A percentile compares a stretch with the other conserved stretches of the same genome.
Evolutionary conservation across 176 grass and related monocot species (phyloP).

Genomic region (Juncus inflexus): DNA sequence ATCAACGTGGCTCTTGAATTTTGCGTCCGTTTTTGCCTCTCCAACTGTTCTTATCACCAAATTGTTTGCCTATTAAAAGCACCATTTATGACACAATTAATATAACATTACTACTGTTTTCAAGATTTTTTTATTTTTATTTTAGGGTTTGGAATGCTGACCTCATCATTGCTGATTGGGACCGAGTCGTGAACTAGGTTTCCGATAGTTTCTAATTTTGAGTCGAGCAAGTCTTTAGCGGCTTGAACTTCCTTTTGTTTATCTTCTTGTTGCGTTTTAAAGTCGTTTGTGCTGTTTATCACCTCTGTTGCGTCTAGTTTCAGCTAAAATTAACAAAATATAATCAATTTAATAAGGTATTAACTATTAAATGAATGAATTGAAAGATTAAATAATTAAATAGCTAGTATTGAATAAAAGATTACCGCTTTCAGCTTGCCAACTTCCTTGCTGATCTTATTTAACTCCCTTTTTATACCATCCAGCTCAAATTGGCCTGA

Average conservation of each 20-base stretch:
- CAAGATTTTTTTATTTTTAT: not conserved
- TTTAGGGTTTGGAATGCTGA: constrained; percentile 1
- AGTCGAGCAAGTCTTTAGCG: constrained; percentile 60
- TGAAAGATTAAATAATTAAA: not conserved
- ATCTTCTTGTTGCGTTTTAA: constrained; percentile 49
- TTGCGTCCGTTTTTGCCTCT: constrained; percentile 57
- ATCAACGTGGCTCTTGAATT: constrained; percentile 84
- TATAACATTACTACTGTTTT: not conserved
- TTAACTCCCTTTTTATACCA: constrained; percentile 62
- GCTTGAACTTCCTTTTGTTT: constrained; percentile 85
- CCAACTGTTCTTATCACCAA: constrained; percentile 61
- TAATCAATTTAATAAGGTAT: not conserved
- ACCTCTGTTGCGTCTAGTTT: constrained; percentile 61
- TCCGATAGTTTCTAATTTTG: constrained; percentile 58
- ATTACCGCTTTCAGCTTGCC: constrained; percentile 72
- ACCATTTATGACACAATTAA: not conserved
- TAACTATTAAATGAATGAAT: not conserved
- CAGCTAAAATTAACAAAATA: constrained; percentile 25
- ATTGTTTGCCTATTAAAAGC: constrained; percentile 55
- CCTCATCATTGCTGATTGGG: constrained; percentile 65
- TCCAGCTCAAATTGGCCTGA: constrained; percentile 85
- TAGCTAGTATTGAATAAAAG: not conserved
- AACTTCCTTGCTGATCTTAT: constrained; percentile 79
- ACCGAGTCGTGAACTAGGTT: constrained; percentile 80
- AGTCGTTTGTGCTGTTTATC: constrained; percentile 79